phyloP scores from a whole-genome alignment of 2,329 filamentous ascomycete species.

The Trichoderma semiorbis region DNA sequence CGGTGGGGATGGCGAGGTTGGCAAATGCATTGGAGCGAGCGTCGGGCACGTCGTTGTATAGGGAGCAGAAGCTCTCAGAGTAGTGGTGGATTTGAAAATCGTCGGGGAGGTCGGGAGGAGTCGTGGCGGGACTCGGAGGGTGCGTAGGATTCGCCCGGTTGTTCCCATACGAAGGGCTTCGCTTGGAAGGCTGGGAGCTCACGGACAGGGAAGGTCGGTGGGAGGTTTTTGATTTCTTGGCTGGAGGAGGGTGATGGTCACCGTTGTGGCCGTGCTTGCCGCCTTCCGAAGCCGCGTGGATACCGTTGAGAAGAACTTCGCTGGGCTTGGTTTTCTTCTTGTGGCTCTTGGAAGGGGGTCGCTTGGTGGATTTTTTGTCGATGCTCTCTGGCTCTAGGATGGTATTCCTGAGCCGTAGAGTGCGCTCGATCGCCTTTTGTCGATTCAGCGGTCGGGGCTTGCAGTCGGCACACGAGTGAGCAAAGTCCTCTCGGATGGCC shows the following conservation, averaged over 20 bases:
- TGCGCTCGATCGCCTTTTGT: slow-evolving; percentile 69
- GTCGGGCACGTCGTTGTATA: slow-evolving; percentile 63
- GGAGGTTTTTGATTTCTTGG: slow-evolving; percentile 77
- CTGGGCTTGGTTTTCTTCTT: slow-evolving; percentile 83
- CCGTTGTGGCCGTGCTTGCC: slow-evolving; percentile 45
- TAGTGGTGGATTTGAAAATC: slow-evolving; percentile 65
- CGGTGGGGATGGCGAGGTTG: slow-evolving; percentile 69
- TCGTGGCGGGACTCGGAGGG: slow-evolving; percentile 72
- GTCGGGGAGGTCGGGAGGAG: slow-evolving; percentile 62
- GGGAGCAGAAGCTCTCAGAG: slow-evolving; percentile 69
- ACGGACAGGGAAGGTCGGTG: slow-evolving; percentile 77
- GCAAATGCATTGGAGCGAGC: slow-evolving; percentile 74
- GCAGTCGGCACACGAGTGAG: slow-evolving; percentile 89
- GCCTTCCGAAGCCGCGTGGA: slow-evolving; percentile 55
- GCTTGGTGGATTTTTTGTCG: slow-evolving; percentile 71
- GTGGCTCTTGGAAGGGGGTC: slow-evolving; percentile 73
- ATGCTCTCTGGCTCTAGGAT: slow-evolving; percentile 42
- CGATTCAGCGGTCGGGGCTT: slow-evolving; percentile 71
- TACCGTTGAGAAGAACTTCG: slow-evolving; percentile 65
- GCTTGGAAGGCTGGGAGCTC: slow-evolving; percentile 63
- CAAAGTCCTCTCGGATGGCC: slow-evolving; percentile 66
- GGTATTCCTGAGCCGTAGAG: slow-evolving; percentile 55
- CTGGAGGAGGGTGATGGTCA: slow-evolving; percentile 50
- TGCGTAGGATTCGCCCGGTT: slow-evolving; percentile 52
- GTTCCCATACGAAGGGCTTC: slow-evolving; percentile 63